These are phyloP conservation scores for Pyrus hybrid DNA, from an alignment of 331 rosid species.

Conservation along the genomic window DNA sequence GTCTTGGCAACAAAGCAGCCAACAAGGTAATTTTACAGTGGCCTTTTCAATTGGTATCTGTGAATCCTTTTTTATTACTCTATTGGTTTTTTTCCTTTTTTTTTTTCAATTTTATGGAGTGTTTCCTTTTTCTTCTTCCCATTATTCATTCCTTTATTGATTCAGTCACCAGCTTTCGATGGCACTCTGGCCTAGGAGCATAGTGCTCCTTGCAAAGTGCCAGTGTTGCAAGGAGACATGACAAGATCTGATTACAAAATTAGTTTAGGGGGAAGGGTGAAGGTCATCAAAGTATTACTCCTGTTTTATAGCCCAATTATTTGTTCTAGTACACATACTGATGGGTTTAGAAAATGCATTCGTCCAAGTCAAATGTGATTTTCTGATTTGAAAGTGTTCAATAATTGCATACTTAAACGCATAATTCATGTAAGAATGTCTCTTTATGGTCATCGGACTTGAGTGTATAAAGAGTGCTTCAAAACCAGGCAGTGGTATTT, in stretches of 20 bases:
- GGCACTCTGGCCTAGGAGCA: not conserved
- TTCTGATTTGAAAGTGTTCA: not conserved
- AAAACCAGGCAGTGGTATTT: not conserved
- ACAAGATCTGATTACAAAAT: not conserved
- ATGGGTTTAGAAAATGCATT: not conserved
- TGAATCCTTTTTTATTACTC: not conserved
- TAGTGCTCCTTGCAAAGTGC: not conserved
- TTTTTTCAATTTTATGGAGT: not conserved
- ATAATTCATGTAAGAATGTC: not conserved
- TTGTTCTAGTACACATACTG: not conserved
- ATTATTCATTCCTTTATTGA: not conserved
- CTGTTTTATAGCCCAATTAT: not conserved
- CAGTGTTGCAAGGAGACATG: not conserved
- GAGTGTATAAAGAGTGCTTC: not conserved
- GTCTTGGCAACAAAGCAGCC: too few species aligned
- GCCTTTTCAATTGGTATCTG: not conserved
- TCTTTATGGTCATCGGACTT: not conserved
- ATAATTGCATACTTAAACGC: not conserved
- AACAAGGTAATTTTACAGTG: constrained; percentile 51
- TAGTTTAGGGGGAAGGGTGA: not conserved
- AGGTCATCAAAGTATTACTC: not conserved
- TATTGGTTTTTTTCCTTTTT: constrained; percentile 2
- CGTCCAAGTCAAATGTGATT: not conserved
- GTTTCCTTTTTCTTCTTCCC: not conserved
- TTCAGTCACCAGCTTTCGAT: not conserved